Conservation (phyloP, 2,329 filamentous ascomycete genomes). For the Fusarium chlamydosporum region DNA sequence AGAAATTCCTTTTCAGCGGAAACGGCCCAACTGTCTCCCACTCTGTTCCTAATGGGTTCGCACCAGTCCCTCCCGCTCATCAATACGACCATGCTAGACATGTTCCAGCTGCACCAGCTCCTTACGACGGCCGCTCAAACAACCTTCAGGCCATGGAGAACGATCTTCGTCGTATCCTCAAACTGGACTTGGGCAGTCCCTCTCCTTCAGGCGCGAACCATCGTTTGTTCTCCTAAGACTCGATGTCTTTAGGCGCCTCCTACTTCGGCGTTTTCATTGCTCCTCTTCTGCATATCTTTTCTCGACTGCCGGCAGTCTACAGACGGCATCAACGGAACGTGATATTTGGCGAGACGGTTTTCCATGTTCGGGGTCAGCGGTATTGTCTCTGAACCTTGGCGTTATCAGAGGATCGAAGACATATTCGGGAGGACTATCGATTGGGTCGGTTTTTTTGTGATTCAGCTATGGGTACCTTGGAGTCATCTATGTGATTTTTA, state of each 20-base stretch:
- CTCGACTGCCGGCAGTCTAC: conserved; percentile 42
- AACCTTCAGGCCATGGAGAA: conserved; percentile 67
- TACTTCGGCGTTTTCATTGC: conserved; percentile 40
- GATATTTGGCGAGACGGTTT: conserved; percentile 35
- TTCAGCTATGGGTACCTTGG: conserved; percentile 39
- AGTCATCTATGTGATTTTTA: conserved; percentile 44
- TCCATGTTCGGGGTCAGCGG: conserved; percentile 22
- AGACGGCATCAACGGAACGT: conserved; percentile 43
- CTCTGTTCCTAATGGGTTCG: conserved; percentile 38
- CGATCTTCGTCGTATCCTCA: conserved; percentile 67
- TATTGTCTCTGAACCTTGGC: conserved; percentile 44
- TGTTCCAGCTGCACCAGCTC: conserved; percentile 13
- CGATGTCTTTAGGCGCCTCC: conserved; percentile 28
- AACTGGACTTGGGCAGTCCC: conserved; percentile 56
- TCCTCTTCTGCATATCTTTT: conserved; percentile 47
- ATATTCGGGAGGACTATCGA: conserved; percentile 37
- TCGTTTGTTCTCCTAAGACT: conserved; percentile 49
- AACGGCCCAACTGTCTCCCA: conserved; percentile 46
- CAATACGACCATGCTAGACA: conserved; percentile 25
- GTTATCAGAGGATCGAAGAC: conserved; percentile 41
- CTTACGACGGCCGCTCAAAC: conserved; percentile 33
- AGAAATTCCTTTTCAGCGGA: conserved; percentile 68
- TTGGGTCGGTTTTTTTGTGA: conserved; percentile 40
- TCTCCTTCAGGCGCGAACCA: conserved; percentile 43
- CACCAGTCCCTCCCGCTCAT: conserved; percentile 38